Base-by-base conservation (phyloP, 164 flowering plant genomes). In the Liquidambar formosana region DNA sequence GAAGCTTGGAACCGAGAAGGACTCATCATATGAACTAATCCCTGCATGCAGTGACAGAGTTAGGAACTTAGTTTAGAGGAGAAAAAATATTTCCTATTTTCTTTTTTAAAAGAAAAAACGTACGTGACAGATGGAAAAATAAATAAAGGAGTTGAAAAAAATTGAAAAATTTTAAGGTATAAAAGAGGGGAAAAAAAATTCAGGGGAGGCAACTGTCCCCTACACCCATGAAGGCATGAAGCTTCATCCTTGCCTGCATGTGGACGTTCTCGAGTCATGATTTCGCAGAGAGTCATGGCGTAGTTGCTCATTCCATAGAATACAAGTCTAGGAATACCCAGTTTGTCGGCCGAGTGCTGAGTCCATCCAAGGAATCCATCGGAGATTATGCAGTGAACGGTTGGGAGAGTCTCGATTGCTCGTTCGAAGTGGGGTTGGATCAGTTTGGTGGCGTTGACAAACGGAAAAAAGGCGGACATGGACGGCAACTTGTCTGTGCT, bases 341-440 rank as follows among this genome's bases (percentile, higher is more conserved):
- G 61, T 22, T 66, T 73, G 5, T 28, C 0, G 13, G 77, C 71
- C 8, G 74, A 70, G 1, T 66, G 25, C 21, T 45, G 63, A 33
- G 69, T 73, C 76, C 76, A 77, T 0, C 63, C 33, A 26, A 77
- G 74, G 65, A 77, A 77, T 4, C 74, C 74, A 28, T 77, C 74
- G 14, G 74, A 66, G 51, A 77, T 66, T 18, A 77, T 59, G 58
- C 58, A 70, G 21, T 10, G 51, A 23, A 72, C 57, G 5, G 25
- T 26, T 10, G 52, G 64, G 21, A 73, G 74, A n/a, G 14, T 54
- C 26, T 63, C 44, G 23, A 78, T 68, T 8, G 66, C 47, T 23
- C 19, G 56, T n/a, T 75, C 81, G 47, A 75, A 78, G 33, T 64
- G 45, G 18, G 78, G 69, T 62, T 75, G 73, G 10, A 78, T 63